Evolutionary conservation across 2,329 filamentous ascomycete genomes (phyloP), one percentile per base, ranked within the genome.

Genomic region (Neopestalotiopsis sp.): DNA sequence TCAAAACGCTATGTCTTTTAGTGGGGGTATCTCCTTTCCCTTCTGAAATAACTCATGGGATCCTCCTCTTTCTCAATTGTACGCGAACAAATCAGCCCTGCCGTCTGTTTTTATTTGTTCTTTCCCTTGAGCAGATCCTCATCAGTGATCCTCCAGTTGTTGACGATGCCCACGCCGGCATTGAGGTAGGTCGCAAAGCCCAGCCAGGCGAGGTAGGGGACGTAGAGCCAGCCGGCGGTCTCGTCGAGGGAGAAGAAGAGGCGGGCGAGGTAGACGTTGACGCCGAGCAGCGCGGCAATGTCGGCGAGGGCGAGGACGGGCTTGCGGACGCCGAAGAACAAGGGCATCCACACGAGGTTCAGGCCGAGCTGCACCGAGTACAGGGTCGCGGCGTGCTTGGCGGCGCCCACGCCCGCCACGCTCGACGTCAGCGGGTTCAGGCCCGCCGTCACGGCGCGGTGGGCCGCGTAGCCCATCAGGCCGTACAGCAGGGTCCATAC

Each of bases 301-400:
- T 98, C 93, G 34, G 87, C 86, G 6, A 93, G 89, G 3, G 95
- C 94, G 76, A 90, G 88, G 66, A 91, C 85, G 1, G 94, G 94
- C 17, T 89, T 88, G 72, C 91, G 90, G 65, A 91, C 77, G n/a
- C 88, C 87, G 78, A 97, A 98, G 87, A 98, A 98, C 12, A 98
- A 87, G 13, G 95, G 95, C 88, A 94, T 98, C 94, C 94, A 98
- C 67, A 91, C 80, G 38, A 97, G 84, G 79, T 98, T 98, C 65
- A 98, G 85, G 12, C 87, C 92, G 6, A 98, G 90, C 81, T 98
- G 95, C 70, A 94, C 85, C 2, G 92, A 93, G 84, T 97, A 98
- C 38, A 98, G 86, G 0, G 92, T 93, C 69, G 93, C 91, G 73
- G 91, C 92, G 73, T 90, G 86, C 78, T 88, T 88, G 66, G 92